A percentile compares a stretch with the other conserved stretches of the same genome.
Evolutionary conservation across 768 basidiomycete genomes (phyloP).

Genomic region (Trametes villosa): DNA sequence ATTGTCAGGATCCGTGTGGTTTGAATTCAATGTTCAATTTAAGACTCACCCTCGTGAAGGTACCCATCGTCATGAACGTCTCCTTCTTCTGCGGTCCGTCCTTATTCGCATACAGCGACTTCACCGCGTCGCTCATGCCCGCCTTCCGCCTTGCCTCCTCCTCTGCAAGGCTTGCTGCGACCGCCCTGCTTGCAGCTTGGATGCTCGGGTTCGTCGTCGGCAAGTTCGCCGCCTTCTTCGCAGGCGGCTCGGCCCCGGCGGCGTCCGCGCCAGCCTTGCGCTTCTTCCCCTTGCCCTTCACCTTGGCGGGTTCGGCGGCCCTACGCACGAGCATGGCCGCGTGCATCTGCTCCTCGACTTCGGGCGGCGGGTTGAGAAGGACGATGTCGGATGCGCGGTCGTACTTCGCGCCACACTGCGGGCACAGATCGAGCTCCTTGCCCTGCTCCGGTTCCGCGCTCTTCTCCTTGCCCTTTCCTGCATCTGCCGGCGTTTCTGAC

Average conservation of each 20-base stretch:
- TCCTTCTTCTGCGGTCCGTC: constrained; percentile 66
- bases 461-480: constrained; percentile 36
- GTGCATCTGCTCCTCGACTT: constrained; percentile 66
- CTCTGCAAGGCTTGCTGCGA: constrained; percentile 70
- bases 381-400: constrained; percentile 57
- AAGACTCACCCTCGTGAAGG: constrained; percentile 82
- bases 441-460: constrained; percentile 26
- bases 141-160: constrained; percentile 86
- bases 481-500: constrained; percentile 6
- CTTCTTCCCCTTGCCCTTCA: constrained; percentile 67
- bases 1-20: background rate
- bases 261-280: constrained; percentile 35
- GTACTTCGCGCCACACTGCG: constrained; percentile 78
- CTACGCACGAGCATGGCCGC: constrained; percentile 60
- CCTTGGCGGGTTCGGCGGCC: constrained; percentile 58
- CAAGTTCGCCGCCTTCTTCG: constrained; percentile 43
- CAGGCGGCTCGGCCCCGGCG: constrained; percentile 43
- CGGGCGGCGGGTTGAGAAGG: constrained; percentile 67
- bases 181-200: constrained; percentile 63
- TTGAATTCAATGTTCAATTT: background rate
- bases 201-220: constrained; percentile 58
- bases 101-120: constrained; percentile 72
- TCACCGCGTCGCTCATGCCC: constrained; percentile 85
- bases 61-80: constrained; percentile 91
- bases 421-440: constrained; percentile 63